phyloP scores from a whole-genome alignment of 352 stramenopile genomes.

The Globisporangium recalcitrans region DNA sequence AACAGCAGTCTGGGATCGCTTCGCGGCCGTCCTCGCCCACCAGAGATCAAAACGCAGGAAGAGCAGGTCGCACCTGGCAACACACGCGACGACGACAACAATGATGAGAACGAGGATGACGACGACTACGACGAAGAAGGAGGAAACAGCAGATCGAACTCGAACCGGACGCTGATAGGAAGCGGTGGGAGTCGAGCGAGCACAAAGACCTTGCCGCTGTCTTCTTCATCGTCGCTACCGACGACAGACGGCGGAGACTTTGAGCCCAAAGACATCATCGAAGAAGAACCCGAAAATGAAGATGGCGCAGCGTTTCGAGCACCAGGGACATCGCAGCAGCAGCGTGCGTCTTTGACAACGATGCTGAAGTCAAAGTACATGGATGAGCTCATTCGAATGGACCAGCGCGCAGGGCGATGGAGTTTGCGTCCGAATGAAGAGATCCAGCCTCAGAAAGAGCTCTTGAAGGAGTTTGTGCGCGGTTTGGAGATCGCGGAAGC shows the following conservation, averaged over 20 bases:
- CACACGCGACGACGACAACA: conserved; percentile 3
- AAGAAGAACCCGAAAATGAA: conserved; percentile 41
- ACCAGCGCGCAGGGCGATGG: conserved; percentile 34
- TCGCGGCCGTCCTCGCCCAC: conserved; percentile 2
- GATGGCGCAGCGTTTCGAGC: conserved; percentile 13
- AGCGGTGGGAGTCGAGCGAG: conserved; percentile 38
- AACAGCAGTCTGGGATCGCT: conserved; percentile 14
- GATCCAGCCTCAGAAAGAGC: conserved; percentile 35
- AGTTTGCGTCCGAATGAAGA: conserved; percentile 25
- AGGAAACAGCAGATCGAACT: conserved; percentile 26
- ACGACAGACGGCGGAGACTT: conserved; percentile 33
- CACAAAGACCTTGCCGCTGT: conserved; percentile 49
- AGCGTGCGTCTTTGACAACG: conserved; percentile 43
- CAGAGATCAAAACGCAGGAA: conserved; percentile 10
- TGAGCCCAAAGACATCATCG: conserved; percentile 27
- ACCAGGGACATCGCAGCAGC: conserved; percentile 2
- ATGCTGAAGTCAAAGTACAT: conserved; percentile 63
- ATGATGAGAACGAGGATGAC: conserved; percentile 25
- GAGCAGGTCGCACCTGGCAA: conserved; percentile 1
- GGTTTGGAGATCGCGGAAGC: conserved; percentile 66
- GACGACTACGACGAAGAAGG: conserved; percentile 13
- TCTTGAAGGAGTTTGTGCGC: conserved; percentile 67
- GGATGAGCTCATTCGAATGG: conserved; percentile 40
- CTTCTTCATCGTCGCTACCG: conserved; percentile 37
- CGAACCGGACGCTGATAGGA: conserved; percentile 43